These are phyloP conservation scores for Moelleriella libera DNA, from an alignment of 2,329 filamentous ascomycete genomes.

Conservation along the genomic window DNA sequence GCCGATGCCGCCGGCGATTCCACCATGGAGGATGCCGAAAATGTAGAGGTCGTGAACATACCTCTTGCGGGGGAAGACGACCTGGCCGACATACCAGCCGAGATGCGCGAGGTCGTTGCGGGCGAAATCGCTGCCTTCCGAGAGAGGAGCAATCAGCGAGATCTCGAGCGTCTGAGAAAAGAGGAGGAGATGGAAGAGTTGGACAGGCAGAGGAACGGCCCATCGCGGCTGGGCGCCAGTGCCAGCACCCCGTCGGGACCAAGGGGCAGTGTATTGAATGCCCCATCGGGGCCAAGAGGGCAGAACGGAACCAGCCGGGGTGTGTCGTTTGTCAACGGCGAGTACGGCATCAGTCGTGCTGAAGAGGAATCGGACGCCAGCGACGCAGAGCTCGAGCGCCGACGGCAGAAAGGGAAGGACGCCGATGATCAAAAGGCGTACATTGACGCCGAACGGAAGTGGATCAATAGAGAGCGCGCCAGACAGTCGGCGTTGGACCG, in stretches of 20 bases:
- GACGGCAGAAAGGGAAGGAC: constrained; percentile 56
- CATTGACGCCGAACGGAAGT: constrained; percentile 74
- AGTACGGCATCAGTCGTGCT: constrained; percentile 49
- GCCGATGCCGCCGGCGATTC: constrained; percentile 53
- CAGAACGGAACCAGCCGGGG: constrained; percentile 47
- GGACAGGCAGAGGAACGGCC: constrained; percentile 61
- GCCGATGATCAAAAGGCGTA: constrained; percentile 70
- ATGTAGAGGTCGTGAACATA: constrained; percentile 80
- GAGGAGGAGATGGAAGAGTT: constrained; percentile 89
- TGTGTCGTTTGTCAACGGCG: constrained; percentile 71
- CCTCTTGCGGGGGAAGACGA: constrained; percentile 82
- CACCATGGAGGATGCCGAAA: constrained; percentile 53
- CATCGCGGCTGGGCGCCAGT: constrained; percentile 47
- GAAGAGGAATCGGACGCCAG: constrained; percentile 81
- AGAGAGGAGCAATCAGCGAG: constrained; percentile 76
- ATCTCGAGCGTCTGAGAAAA: constrained; percentile 71
- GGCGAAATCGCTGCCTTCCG: constrained; percentile 90
- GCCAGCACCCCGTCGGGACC: constrained; percentile 35
- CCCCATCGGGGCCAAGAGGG: constrained; percentile 50
- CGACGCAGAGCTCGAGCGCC: constrained; percentile 70
- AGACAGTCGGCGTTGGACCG: constrained; percentile 74
- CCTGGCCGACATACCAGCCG: constrained; percentile 83
- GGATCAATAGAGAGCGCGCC: constrained; percentile 78
- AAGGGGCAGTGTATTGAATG: constrained; percentile 44
- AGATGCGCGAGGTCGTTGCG: constrained; percentile 91